Conservation (phyloP, 441 rosid species). For the Syzygium syzygioides region DNA sequence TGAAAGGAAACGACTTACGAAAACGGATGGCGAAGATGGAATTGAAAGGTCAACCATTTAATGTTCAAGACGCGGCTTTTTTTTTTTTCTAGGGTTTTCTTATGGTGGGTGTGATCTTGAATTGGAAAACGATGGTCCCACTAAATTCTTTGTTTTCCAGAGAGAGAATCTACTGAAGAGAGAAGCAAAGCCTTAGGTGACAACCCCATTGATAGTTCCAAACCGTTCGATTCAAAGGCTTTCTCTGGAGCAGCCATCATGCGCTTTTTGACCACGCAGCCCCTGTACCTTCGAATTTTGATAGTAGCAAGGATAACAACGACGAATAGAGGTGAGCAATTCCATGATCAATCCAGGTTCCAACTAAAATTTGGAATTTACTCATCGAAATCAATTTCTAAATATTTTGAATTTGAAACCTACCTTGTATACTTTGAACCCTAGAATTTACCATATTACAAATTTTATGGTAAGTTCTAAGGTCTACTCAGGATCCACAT, state of each 20-base stretch:
- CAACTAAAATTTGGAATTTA: too few relatives aligned
- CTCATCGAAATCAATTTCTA: too few relatives aligned
- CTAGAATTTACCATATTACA: too few relatives aligned
- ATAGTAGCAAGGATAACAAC: neutral
- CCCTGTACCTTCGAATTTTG: neutral
- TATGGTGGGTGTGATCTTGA: neutral
- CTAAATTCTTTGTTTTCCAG: neutral
- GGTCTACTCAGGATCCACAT: too few relatives aligned
- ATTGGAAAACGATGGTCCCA: neutral
- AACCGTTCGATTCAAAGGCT: neutral
- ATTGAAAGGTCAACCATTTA: neutral
- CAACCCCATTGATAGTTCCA: neutral
- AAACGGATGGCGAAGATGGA: neutral
- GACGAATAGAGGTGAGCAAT: too few relatives aligned
- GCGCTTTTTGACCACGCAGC: neutral
- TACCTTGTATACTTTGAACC: too few relatives aligned
- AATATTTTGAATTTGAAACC: too few relatives aligned
- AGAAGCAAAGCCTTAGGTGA: neutral
- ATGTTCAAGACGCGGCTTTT: neutral
- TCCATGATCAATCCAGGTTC: too few relatives aligned
- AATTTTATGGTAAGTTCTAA: too few relatives aligned
- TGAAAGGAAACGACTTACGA: neutral
- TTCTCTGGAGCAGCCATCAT: neutral
- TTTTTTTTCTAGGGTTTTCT: neutral
- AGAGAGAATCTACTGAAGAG: neutral